Evolutionary conservation across 805 yeast genomes (phyloP).

Genomic region (Saccharomycopsis fodiens): DNA sequence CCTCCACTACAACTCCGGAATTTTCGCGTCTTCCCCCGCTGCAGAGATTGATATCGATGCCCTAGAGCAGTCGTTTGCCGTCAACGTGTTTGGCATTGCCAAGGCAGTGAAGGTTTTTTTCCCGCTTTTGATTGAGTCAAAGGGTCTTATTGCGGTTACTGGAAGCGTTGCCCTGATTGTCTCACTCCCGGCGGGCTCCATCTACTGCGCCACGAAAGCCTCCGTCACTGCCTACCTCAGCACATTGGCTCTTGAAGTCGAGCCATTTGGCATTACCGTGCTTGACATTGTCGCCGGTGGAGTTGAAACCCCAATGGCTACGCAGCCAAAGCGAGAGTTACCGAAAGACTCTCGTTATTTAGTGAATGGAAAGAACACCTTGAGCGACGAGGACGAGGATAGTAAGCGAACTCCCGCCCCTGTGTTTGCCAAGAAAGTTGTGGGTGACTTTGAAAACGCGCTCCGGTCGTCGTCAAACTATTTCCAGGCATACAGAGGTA

Average conservation of each 20-base stretch:
- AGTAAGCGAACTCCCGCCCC: conserved; percentile 42
- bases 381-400: conserved; percentile 33
- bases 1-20: conserved; percentile 38
- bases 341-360: conserved; percentile 29
- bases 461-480: background rate
- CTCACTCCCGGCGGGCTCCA: conserved; percentile 30
- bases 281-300: conserved; percentile 34
- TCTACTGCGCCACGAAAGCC: conserved; percentile 33
- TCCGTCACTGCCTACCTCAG: conserved; percentile 33
- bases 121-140: conserved; percentile 26
- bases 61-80: conserved; percentile 22
- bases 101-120: conserved; percentile 29
- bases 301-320: conserved; percentile 56
- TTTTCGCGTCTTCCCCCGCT: conserved; percentile 28
- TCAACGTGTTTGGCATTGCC: conserved; percentile 35
- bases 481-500: background rate
- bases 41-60: conserved; percentile 23
- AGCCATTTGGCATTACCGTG: conserved; percentile 32
- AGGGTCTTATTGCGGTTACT: conserved; percentile 34
- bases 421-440: conserved; percentile 45
- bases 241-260: conserved; percentile 30
- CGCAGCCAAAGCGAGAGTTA: conserved; percentile 42
- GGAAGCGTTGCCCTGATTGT: conserved; percentile 29
- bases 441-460: background rate
- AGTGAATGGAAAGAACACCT: conserved; percentile 37